Conservation (phyloP, 305 asterid genomes). For the Ajuga reptans region DNA sequence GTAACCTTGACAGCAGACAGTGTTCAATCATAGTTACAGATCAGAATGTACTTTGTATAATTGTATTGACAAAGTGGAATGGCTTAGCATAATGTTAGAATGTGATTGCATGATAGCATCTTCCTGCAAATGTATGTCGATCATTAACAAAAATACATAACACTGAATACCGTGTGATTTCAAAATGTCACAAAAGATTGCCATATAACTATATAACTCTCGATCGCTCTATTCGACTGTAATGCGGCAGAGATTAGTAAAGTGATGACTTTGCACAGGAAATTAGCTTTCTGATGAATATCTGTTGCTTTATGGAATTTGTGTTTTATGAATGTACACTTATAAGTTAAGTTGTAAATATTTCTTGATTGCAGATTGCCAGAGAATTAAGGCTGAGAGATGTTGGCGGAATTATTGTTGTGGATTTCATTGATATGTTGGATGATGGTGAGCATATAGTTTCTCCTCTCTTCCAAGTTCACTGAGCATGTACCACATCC, state of each 20-base stretch:
- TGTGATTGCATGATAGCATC: not conserved
- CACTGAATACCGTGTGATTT: not conserved
- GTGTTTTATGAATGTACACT: slow-evolving; percentile 2
- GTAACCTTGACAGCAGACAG: not conserved
- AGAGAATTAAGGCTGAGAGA: slow-evolving; percentile 96
- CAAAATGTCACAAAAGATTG: not conserved
- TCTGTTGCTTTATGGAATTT: too few relatives aligned
- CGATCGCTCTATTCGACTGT: not conserved
- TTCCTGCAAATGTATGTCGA: not conserved
- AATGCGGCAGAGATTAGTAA: too few relatives aligned
- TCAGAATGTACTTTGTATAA: not conserved
- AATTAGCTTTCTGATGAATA: not conserved
- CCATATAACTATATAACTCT: not conserved
- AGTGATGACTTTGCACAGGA: not conserved
- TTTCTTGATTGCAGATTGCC: slow-evolving; percentile 65
- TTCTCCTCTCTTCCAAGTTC: slow-evolving; percentile 7
- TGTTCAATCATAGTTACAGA: not conserved
- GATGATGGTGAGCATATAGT: slow-evolving; percentile 68
- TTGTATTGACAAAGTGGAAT: not conserved
- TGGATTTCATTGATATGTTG: slow-evolving; percentile 97
- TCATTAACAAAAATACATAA: not conserved
- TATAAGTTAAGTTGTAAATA: slow-evolving; percentile 18
- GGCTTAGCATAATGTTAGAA: not conserved
- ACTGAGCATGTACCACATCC: not conserved
- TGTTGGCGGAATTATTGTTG: slow-evolving; percentile 93